Percentiles rank a stretch among this genome's conserved stretches.
Evolutionary conservation across 805 yeast genomes (phyloP).

Genomic region (Candida pseudoglaebosa): DNA sequence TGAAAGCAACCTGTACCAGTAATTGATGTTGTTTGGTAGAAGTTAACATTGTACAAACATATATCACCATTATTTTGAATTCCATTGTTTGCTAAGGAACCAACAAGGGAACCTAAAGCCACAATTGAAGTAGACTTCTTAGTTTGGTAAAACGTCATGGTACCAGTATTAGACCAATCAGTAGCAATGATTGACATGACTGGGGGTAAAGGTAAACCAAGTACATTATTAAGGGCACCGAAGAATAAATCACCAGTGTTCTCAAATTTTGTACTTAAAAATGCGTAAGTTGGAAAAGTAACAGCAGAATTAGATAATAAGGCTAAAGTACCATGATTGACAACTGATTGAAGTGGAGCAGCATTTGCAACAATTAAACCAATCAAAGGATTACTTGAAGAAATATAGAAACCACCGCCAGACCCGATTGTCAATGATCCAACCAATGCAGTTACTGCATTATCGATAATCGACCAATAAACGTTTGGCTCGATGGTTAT

Average conservation of each 20-base stretch:
- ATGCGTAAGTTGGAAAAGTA: slow-evolving; percentile 14
- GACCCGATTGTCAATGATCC: slow-evolving; percentile 19
- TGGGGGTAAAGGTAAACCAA: slow-evolving; percentile 10
- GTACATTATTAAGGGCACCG: slow-evolving; percentile 15
- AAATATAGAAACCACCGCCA: slow-evolving; percentile 22
- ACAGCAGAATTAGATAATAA: slow-evolving; percentile 18
- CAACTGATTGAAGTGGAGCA: slow-evolving; percentile 7
- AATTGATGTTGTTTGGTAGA: slow-evolving; percentile 17
- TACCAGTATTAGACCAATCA: slow-evolving; percentile 15
- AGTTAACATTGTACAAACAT: slow-evolving; percentile 20
- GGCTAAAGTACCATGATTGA: slow-evolving; percentile 17
- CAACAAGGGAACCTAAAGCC: slow-evolving; percentile 10
- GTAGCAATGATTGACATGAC: slow-evolving; percentile 6
- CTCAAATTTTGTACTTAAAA: slow-evolving; percentile 14
- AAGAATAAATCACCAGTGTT: slow-evolving; percentile 18
- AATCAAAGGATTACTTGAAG: slow-evolving; percentile 12
- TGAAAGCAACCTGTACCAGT: slow-evolving; percentile 23
- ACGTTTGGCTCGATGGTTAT: slow-evolving; percentile 17
- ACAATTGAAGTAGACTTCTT: slow-evolving; percentile 15
- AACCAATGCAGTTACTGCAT: slow-evolving; percentile 16
- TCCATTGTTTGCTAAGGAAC: slow-evolving; percentile 20
- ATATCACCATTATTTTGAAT: slow-evolving; percentile 21
- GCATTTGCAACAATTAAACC: slow-evolving; percentile 4
- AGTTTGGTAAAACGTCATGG: slow-evolving; percentile 16
- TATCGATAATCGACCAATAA: slow-evolving; percentile 24